Base-by-base conservation (phyloP, 345 rosid species). In the Eucalyptus leucophloia region DNA sequence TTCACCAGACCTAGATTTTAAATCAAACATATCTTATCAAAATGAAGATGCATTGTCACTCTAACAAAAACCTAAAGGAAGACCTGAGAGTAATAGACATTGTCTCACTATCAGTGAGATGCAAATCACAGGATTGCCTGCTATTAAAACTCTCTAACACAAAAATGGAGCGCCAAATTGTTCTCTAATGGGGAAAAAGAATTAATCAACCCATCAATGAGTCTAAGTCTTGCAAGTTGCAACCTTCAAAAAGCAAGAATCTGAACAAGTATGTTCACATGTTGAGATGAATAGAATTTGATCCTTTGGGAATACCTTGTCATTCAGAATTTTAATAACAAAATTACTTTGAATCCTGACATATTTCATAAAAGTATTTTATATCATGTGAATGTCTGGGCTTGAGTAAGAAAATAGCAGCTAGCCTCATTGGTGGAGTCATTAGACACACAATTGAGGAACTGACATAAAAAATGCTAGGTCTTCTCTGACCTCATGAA, bases 1-100 rank as follows among this genome's bases (percentile, higher is more conserved):
- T 47, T 93, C 97, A 50, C 95, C 93, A 23, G 92, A 94, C 58
- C 99, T 97, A 96, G 87, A 89, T 87, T 50, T 77, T 37, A 37
- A 40, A 77, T 77, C 47, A 21, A 21, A 77, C 85, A 77, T 3
- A 77, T 40, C 45, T 77, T 40, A 77, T 77, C 42, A 77, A 40
- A 42, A 77, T 77, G 85, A 77, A 77, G 47, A 11, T 40, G 85
- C 28, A 40, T 24, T 77, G 85, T 40, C 30, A 77, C 85, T 37
- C 28, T 77, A 77, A 24, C 83, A 77, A 77, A 37, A 77, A 37
- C 45, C 47, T 19, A 77, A 77, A 77, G 85, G 47, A 40, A 77
- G 47, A 77, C 85, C 42, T 77, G 30, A 40, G 28, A 40, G 47
- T 77, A 30, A 77, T 77, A 77, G 85, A 77, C 47, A 77, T 77